Percentiles rank a stretch among this genome's conserved stretches.
These are phyloP conservation scores for Mycena haematopus DNA, from an alignment of 768 basidiomycete species.

Conservation along the genomic window DNA sequence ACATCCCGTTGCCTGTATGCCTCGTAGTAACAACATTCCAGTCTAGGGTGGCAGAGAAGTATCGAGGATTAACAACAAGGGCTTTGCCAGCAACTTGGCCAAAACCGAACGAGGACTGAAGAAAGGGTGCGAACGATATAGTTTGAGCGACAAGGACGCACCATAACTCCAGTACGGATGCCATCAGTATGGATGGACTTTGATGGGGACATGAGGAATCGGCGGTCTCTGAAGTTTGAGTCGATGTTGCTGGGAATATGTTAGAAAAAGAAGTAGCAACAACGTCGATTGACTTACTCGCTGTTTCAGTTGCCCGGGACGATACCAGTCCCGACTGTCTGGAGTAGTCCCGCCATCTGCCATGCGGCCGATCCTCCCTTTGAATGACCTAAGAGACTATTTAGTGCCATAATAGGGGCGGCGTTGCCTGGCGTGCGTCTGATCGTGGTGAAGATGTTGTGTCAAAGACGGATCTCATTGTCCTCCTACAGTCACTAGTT, in stretches of 20 bases:
- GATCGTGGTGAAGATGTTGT: slow-evolving; percentile 89
- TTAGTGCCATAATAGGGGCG: slow-evolving; percentile 97
- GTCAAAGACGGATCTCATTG: slow-evolving; percentile 98
- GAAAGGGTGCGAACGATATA: not conserved
- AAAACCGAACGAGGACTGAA: slow-evolving; percentile 93
- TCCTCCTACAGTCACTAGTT: slow-evolving; percentile 66
- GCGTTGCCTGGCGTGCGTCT: slow-evolving; percentile 93
- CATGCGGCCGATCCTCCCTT: slow-evolving; percentile 99
- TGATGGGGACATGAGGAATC: slow-evolving; percentile 96
- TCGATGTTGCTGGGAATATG: slow-evolving; percentile 79
- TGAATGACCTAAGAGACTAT: slow-evolving; percentile 95
- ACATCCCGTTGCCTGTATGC: slow-evolving; percentile 76
- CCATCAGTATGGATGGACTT: slow-evolving; percentile 95
- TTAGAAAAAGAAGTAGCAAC: not conserved
- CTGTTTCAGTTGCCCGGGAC: slow-evolving; percentile 96
- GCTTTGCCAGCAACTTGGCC: slow-evolving; percentile 97
- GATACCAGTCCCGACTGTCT: slow-evolving; percentile 83
- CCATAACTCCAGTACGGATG: slow-evolving; percentile 87
- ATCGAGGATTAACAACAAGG: slow-evolving; percentile 88
- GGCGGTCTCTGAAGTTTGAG: slow-evolving; percentile 87
- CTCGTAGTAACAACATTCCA: slow-evolving; percentile 80
- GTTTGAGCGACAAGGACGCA: slow-evolving; percentile 40
- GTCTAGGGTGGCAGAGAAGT: slow-evolving; percentile 84
- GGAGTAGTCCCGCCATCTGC: slow-evolving; percentile 93
- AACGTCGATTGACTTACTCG: slow-evolving; percentile 66